Evolutionary conservation across 2,329 filamentous ascomycete species (phyloP).

Genomic region (Grosmannia serpens): DNA sequence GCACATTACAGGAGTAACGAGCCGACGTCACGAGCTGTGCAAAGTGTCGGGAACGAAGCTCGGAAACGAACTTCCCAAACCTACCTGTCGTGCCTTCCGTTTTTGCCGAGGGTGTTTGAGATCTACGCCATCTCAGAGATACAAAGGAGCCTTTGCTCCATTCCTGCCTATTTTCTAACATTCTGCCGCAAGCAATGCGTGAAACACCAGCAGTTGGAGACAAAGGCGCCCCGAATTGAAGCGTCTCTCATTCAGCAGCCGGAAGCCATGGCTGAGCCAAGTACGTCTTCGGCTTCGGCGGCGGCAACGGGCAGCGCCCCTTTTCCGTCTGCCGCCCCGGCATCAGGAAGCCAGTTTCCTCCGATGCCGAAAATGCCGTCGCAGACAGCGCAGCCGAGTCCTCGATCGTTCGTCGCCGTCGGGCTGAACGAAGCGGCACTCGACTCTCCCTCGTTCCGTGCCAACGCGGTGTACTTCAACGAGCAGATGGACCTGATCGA

Average conservation of each 20-base stretch:
- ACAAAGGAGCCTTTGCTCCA: neutral
- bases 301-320: neutral
- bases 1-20: neutral
- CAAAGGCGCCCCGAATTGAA: neutral
- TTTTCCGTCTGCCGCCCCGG: neutral
- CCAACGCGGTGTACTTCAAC: constrained; percentile 71
- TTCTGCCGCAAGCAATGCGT: neutral
- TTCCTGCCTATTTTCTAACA: neutral
- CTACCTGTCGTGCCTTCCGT: neutral
- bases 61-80: neutral
- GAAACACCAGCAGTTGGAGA: neutral
- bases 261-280: neutral
- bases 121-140: neutral
- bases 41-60: neutral
- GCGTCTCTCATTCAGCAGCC: neutral
- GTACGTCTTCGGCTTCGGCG: neutral
- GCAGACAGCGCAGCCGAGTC: neutral
- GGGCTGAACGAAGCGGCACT: constrained; percentile 88
- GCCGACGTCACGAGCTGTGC: neutral
- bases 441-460: constrained; percentile 92
- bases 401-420: constrained; percentile 53
- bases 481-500: constrained; percentile 89
- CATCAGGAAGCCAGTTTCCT: neutral
- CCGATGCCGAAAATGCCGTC: neutral
- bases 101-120: neutral